Evolutionary conservation across 768 basidiomycete genomes (phyloP).

Genomic region (Mycena maculata): DNA sequence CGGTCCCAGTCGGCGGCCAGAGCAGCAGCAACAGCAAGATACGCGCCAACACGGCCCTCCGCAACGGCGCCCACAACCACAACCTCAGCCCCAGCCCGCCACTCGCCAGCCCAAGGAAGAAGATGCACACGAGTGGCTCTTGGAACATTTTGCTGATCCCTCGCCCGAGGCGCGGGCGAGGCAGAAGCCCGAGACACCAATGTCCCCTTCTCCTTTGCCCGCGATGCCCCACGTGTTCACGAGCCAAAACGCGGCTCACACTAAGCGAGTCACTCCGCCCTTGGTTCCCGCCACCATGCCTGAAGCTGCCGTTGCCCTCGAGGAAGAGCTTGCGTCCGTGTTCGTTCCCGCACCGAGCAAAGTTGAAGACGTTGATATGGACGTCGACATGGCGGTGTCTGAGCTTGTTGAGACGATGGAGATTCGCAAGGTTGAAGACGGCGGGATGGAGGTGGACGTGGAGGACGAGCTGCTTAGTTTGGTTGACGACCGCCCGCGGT

Average conservation of each 20-base stretch:
- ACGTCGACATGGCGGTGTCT: constrained; percentile 56
- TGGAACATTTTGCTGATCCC: constrained; percentile 62
- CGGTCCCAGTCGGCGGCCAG: constrained; percentile 22
- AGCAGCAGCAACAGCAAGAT: constrained; percentile 24
- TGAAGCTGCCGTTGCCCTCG: constrained; percentile 53
- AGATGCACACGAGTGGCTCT: constrained; percentile 71
- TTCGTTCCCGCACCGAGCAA: constrained; percentile 45
- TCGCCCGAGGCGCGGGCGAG: constrained; percentile 35
- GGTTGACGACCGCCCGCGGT: constrained; percentile 62
- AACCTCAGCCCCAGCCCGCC: not conserved
- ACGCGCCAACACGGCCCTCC: constrained; percentile 17
- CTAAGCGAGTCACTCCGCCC: constrained; percentile 36
- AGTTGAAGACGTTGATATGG: constrained; percentile 55
- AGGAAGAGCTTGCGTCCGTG: constrained; percentile 59
- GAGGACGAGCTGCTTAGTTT: constrained; percentile 79
- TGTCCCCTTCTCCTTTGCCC: constrained; percentile 40
- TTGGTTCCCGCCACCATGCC: constrained; percentile 41
- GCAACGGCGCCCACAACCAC: constrained; percentile 23
- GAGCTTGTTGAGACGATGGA: constrained; percentile 58
- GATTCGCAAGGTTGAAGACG: constrained; percentile 39
- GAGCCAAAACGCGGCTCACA: constrained; percentile 42
- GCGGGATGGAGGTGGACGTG: constrained; percentile 56
- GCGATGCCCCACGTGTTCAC: constrained; percentile 42
- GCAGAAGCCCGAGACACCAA: constrained; percentile 24
- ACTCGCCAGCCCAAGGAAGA: constrained; percentile 49